A percentile compares a stretch with the other conserved stretches of the same genome.
These are phyloP conservation scores for Aspergillus calidoustus DNA, from an alignment of 2,329 filamentous ascomycete species.

Conservation along the genomic window DNA sequence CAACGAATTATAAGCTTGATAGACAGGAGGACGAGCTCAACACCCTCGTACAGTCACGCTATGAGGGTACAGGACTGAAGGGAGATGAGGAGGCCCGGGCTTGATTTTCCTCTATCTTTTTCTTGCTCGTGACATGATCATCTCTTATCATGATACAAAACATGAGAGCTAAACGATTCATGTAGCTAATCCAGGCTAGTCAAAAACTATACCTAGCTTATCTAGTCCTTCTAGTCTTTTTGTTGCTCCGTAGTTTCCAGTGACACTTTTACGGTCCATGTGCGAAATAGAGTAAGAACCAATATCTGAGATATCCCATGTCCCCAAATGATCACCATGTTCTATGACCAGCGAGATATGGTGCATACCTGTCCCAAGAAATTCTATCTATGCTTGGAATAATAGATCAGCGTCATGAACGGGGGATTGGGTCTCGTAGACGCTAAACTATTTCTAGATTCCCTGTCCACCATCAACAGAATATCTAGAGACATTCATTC, in stretches of 20 bases:
- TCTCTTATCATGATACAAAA: constrained; percentile 7
- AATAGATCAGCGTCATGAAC: too few relatives aligned
- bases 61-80: constrained; percentile 2
- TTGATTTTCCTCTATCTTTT: background rate
- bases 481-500: too few relatives aligned
- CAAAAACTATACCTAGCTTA: background rate
- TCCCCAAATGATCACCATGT: too few relatives aligned
- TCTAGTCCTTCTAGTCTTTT: background rate
- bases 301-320: too few relatives aligned
- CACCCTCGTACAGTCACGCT: constrained; percentile 1
- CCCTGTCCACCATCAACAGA: too few relatives aligned
- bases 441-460: too few relatives aligned
- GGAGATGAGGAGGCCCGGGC: constrained; percentile 9
- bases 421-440: too few relatives aligned
- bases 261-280: too few relatives aligned
- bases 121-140: constrained; percentile 2
- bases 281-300: too few relatives aligned
- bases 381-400: too few relatives aligned
- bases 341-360: too few relatives aligned
- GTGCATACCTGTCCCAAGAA: too few relatives aligned
- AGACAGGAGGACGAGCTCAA: constrained; percentile 72
- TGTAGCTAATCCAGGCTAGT: background rate
- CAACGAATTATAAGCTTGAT: constrained; percentile 67
- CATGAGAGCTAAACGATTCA: constrained; percentile 8
- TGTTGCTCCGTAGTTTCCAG: background rate